These are phyloP conservation scores for Zygoascus sp. DNA, from an alignment of 1,139 yeast genomes.

Conservation along the genomic window DNA sequence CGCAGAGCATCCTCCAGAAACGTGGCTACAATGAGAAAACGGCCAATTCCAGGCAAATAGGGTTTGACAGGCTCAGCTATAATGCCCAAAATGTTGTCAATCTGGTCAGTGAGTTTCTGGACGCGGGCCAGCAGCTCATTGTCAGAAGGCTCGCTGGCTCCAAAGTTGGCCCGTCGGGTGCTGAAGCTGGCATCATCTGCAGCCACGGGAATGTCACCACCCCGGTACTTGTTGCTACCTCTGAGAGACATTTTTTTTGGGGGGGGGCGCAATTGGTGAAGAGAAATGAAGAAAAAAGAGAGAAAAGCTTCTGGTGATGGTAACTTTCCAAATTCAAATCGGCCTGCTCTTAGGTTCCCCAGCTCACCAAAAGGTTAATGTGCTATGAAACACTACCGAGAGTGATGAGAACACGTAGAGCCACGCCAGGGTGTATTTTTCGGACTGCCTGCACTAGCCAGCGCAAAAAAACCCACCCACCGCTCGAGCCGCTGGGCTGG, in stretches of 20 bases:
- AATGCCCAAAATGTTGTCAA: slow-evolving; percentile 34
- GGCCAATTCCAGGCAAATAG: slow-evolving; percentile 69
- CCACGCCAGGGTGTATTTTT: not conserved
- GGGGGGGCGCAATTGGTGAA: not conserved
- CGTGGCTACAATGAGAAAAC: slow-evolving; percentile 89
- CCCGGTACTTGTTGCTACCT: slow-evolving; percentile 6
- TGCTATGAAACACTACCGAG: not conserved
- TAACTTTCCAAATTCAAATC: not conserved
- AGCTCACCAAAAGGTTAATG: not conserved
- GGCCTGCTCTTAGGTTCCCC: not conserved
- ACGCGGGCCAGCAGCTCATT: slow-evolving; percentile 12
- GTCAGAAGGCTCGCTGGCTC: slow-evolving; percentile 6
- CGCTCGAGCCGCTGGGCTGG: too few species aligned
- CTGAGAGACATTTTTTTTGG: slow-evolving; percentile 7
- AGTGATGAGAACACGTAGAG: slow-evolving; percentile 3
- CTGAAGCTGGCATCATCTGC: slow-evolving; percentile 6
- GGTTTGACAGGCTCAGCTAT: slow-evolving; percentile 40
- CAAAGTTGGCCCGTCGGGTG: slow-evolving; percentile 8
- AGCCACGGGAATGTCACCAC: slow-evolving; percentile 7
- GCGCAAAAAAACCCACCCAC: not conserved
- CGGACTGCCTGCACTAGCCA: not conserved
- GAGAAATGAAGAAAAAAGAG: too few species aligned
- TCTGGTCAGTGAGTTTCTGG: slow-evolving; percentile 27
- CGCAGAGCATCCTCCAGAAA: slow-evolving; percentile 87
- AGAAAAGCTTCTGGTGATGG: not conserved